Evolutionary conservation across 495 filamentous ascomycete species (phyloP).

Genomic region (Podospora didyma): DNA sequence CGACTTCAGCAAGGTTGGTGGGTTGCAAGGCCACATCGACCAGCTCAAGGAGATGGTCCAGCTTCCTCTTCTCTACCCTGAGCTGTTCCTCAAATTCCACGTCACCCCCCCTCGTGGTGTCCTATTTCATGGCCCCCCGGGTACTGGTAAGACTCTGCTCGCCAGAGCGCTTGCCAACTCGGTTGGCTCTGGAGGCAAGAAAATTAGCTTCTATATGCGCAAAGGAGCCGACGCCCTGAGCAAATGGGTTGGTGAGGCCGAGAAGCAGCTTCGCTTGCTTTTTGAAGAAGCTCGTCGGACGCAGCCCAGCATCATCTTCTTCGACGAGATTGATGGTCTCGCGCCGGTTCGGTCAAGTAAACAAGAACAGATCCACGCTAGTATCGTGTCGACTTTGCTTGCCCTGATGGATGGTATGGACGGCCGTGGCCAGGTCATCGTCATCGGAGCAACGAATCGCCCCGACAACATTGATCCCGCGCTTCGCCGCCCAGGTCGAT

Average conservation of each 20-base stretch:
- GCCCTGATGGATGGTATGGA: constrained; percentile 99
- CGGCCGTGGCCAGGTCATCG: constrained; percentile 93
- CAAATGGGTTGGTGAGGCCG: constrained; percentile 99
- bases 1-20: constrained; percentile 89
- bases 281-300: constrained; percentile 95
- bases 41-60: constrained; percentile 98
- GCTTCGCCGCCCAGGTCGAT: constrained; percentile 86
- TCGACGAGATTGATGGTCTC: constrained; percentile 96
- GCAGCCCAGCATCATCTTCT: constrained; percentile 98
- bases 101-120: constrained; percentile 92
- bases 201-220: constrained; percentile 98
- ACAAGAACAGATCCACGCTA: constrained; percentile 97
- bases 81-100: constrained; percentile 87
- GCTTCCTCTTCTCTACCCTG: constrained; percentile 87
- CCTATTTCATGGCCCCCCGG: constrained; percentile 92
- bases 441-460: constrained; percentile 96
- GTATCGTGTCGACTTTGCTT: constrained; percentile 91
- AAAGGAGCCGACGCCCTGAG: constrained; percentile 95
- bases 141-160: constrained; percentile 94
- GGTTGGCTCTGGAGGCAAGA: constrained; percentile 70
- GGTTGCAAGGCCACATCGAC: constrained; percentile 85
- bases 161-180: constrained; percentile 86
- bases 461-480: constrained; percentile 97
- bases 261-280: constrained; percentile 84
- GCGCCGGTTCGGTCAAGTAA: constrained; percentile 95